Percentiles rank a stretch among this genome's conserved stretches.
Evolutionary conservation across 164 flowering plant genomes (phyloP).

Genomic region (Aristolochia californica): DNA sequence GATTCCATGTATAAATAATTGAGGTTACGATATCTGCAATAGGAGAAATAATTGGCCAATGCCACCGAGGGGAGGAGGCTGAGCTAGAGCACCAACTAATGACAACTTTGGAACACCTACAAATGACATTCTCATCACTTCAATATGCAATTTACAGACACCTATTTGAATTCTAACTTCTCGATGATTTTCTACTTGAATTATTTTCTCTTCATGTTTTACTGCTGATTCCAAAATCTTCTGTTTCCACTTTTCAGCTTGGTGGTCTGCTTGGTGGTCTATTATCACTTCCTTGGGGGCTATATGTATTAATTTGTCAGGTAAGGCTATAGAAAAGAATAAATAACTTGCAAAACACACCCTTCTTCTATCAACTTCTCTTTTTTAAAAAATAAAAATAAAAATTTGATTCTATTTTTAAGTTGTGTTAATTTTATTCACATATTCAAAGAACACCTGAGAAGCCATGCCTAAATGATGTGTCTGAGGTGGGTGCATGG

Average conservation of each 20-base stretch:
- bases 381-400: no score
- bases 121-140: no score
- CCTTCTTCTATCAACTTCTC: neutral
- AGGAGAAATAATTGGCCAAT: no score
- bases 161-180: neutral
- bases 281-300: conserved; percentile 95
- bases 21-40: no score
- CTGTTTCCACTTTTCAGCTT: conserved; percentile 39
- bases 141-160: no score
- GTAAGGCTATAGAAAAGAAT: conserved; percentile 20
- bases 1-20: no score
- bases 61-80: no score
- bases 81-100: no score
- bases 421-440: neutral
- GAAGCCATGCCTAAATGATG: conserved; percentile 94
- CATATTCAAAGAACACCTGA: conserved; percentile 75
- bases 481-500: conserved; percentile 93
- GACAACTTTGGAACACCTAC: no score
- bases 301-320: conserved; percentile 92
- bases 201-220: neutral
- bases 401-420: no score
- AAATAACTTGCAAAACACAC: no score
- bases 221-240: neutral
- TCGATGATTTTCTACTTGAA: neutral
- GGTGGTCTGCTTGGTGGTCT: no score